Percentiles rank a stretch among this genome's conserved stretches.
These are phyloP conservation scores for Fusarium bulbicola DNA, from an alignment of 2,329 filamentous ascomycete species.

Conservation along the genomic window DNA sequence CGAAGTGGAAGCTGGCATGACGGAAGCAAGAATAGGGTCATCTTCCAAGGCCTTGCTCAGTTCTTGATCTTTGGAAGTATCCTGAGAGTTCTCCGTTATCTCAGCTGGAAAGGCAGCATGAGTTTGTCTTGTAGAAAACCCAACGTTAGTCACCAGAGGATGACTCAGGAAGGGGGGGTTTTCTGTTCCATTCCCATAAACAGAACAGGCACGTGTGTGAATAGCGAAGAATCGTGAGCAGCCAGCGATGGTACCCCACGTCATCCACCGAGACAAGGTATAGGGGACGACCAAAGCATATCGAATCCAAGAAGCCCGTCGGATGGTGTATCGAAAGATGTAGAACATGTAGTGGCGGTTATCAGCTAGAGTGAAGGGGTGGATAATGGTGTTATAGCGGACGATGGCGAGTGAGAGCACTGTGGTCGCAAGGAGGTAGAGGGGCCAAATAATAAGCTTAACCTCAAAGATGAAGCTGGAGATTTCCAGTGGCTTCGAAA, in stretches of 20 bases:
- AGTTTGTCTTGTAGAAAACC: constrained; percentile 10
- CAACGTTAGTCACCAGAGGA: constrained; percentile 39
- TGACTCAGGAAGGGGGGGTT: constrained; percentile 41
- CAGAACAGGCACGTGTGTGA: constrained; percentile 27
- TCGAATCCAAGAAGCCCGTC: constrained; percentile 68
- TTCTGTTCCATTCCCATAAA: neutral
- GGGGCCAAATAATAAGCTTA: constrained; percentile 49
- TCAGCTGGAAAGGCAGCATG: constrained; percentile 3
- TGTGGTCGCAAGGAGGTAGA: constrained; percentile 50
- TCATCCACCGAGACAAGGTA: constrained; percentile 72
- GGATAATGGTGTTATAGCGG: constrained; percentile 88
- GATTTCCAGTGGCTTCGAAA: constrained; percentile 21
- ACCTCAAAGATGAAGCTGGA: constrained; percentile 39
- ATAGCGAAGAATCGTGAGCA: constrained; percentile 37
- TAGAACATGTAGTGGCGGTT: constrained; percentile 99
- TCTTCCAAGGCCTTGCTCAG: constrained; percentile 32
- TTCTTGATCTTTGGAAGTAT: constrained; percentile 1
- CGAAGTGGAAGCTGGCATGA: constrained; percentile 54
- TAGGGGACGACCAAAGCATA: constrained; percentile 78
- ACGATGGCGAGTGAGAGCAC: constrained; percentile 60
- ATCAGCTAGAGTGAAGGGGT: constrained; percentile 95
- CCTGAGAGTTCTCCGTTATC: neutral
- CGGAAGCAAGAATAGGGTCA: constrained; percentile 42
- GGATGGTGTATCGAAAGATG: constrained; percentile 85
- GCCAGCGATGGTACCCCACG: constrained; percentile 70